Evolutionary conservation across 2,329 filamentous ascomycete species (phyloP), one percentile per base, ranked within the genome.

Genomic region (Fusarium decemcellulare): DNA sequence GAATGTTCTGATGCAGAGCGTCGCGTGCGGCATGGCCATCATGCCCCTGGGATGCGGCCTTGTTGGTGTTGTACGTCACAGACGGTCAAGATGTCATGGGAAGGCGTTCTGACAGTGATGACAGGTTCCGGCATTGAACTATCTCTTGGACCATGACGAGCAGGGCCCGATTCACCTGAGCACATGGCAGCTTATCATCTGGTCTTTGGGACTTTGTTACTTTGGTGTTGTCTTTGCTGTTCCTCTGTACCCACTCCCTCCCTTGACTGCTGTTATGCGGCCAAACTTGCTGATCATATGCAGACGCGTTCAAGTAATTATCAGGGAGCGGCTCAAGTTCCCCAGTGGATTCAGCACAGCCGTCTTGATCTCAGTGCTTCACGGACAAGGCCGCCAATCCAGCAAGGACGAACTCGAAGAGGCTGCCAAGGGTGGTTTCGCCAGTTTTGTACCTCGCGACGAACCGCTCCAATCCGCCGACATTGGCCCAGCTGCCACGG

Each of bases 221-320:
- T 99, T 99, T 77, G 96, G 96, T 0, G 96, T 98, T 2, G 91
- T 98, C 1, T 98, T 99, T 82, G 96, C 95, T 1, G 95, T 99
- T 14, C 96, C 96, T 1, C 77, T 98, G 85, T 78, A 80, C 83
- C 55, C 32, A 44, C 23, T 27, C 18, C 23, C 29, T n/a, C 11
- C 10, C 34, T 14, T 39, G 16, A 8, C 11, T 6, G 12, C 30
- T 39, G 18, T 16, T 30, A n/a, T 14, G 2, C n/a, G n/a, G 15
- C n/a, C 29, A 27, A 37, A 16, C 16, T 55, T 64, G 18, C 40
- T 68, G 42, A 68, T 42, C 18, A 23, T 23, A 10, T 52, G 15
- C 29, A 88, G 86, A 58, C 88, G 96, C 48, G 92, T 90, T 59
- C 94, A 99, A 81, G 95, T 98, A 58, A 97, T 99, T 65, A 93